These are phyloP conservation scores for Alternaria infectoria DNA, from an alignment of 2,329 filamentous ascomycete genomes.

Conservation along the genomic window DNA sequence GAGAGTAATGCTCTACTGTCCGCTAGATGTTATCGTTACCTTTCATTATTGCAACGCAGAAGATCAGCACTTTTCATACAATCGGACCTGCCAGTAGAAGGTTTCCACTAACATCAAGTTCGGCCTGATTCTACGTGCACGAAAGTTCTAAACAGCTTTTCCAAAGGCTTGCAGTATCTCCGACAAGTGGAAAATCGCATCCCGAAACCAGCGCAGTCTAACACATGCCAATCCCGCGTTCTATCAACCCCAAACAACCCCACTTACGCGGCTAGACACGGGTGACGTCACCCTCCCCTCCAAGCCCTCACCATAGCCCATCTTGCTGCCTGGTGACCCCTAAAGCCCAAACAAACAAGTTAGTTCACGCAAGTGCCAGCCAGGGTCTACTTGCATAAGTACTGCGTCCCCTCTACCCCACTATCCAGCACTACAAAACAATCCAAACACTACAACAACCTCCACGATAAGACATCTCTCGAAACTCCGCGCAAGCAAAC, in stretches of 20 bases:
- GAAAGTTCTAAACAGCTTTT: no score
- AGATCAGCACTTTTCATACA: not conserved
- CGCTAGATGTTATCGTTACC: not conserved
- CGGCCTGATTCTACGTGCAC: not conserved
- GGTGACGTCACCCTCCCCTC: constrained; percentile 29
- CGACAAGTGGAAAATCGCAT: not conserved
- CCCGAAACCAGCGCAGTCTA: not conserved
- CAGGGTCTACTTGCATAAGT: constrained; percentile 24
- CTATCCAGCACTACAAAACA: not conserved
- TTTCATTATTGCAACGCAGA: rapidly evolving
- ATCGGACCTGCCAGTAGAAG: not conserved
- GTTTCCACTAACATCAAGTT: not conserved
- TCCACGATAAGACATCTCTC: not conserved
- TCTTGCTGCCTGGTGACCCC: constrained; percentile 23
- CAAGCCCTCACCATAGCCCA: constrained; percentile 3
- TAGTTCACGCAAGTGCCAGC: constrained; percentile 5
- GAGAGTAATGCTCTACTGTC: not conserved
- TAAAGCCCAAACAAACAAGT: constrained; percentile 20
- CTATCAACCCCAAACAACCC: constrained; percentile 1
- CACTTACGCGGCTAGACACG: constrained; percentile 19
- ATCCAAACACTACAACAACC: not conserved
- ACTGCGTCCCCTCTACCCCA: not conserved
- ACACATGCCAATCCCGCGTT: not conserved
- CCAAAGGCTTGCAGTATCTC: not conserved
- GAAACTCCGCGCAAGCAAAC: not conserved